These are phyloP conservation scores for Candolleomyces aberdarensis DNA, from an alignment of 768 basidiomycete species.

Conservation along the genomic window DNA sequence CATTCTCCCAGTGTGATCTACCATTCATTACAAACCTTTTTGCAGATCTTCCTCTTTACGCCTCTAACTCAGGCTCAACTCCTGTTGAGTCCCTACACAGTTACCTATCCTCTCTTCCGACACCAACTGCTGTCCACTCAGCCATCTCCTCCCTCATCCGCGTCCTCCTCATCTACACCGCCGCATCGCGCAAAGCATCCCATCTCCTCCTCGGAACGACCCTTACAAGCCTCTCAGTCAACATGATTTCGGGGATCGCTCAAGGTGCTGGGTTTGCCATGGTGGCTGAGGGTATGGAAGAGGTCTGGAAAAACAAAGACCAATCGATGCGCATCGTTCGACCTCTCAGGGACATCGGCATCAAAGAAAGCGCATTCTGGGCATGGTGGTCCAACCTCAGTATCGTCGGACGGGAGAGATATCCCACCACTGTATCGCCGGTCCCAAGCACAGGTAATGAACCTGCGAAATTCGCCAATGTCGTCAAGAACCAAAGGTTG, in stretches of 20 bases:
- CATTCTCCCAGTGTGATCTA: background rate
- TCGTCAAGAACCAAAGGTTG: background rate
- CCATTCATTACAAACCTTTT: background rate
- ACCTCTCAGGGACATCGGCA: slow-evolving; percentile 69
- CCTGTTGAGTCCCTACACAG: slow-evolving; percentile 32
- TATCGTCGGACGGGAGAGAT: slow-evolving; percentile 35
- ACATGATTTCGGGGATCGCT: slow-evolving; percentile 68
- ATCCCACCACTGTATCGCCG: slow-evolving; percentile 2
- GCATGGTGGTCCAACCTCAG: slow-evolving; percentile 66
- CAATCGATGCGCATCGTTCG: slow-evolving; percentile 42
- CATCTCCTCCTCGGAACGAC: slow-evolving; percentile 79
- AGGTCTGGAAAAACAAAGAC: slow-evolving; percentile 51
- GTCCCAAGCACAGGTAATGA: background rate
- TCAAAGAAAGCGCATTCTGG: slow-evolving; percentile 79
- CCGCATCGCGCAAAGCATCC: slow-evolving; percentile 55
- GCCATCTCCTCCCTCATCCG: slow-evolving; percentile 60
- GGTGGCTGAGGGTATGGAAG: slow-evolving; percentile 64
- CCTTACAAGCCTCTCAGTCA: slow-evolving; percentile 73
- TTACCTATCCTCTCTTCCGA: slow-evolving; percentile 68
- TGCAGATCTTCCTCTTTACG: slow-evolving; percentile 27
- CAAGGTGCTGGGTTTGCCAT: slow-evolving; percentile 70
- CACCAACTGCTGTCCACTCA: slow-evolving; percentile 62
- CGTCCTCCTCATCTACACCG: slow-evolving; percentile 68
- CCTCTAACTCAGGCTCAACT: slow-evolving; percentile 17
- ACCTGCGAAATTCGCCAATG: background rate